Percentiles rank a stretch among this genome's conserved stretches.
These are phyloP conservation scores for Triadica sebifera DNA, from an alignment of 345 rosid species.

Conservation along the genomic window DNA sequence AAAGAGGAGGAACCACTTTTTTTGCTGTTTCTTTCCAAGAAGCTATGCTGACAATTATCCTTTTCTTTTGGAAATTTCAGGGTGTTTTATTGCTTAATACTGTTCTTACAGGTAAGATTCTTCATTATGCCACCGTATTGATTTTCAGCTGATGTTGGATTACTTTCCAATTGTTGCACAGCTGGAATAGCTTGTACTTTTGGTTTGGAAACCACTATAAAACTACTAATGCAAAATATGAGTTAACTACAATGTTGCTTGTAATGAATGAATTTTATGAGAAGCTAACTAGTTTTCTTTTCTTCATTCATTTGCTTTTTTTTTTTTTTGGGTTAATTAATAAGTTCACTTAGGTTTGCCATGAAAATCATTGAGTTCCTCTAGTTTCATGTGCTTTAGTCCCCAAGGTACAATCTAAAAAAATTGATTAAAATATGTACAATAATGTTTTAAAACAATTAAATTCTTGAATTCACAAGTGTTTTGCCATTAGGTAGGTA, in stretches of 20 bases:
- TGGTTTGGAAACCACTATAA: background rate
- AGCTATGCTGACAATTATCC: background rate
- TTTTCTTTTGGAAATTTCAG: too few relatives aligned
- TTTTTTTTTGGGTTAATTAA: background rate
- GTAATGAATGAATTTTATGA: background rate
- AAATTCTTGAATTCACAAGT: too few relatives aligned
- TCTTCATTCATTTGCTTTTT: background rate
- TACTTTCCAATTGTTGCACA: constrained; percentile 6
- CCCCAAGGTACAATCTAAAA: too few relatives aligned
- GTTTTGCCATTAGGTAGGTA: background rate
- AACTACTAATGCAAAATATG: background rate
- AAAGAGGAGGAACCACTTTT: background rate
- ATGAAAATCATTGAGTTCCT: too few relatives aligned
- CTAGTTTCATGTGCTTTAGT: too few relatives aligned
- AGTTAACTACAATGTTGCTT: background rate
- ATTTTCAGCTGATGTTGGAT: background rate
- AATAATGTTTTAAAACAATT: too few relatives aligned
- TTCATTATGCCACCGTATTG: constrained; percentile 4
- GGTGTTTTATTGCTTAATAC: too few relatives aligned
- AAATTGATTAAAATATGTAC: too few relatives aligned
- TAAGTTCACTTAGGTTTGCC: background rate
- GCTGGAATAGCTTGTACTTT: background rate
- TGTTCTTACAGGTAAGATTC: constrained; percentile 71
- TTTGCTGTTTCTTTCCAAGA: background rate
- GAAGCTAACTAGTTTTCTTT: background rate